phyloP scores from a whole-genome alignment of 1,284 basidiomycete genomes.

The Cryptococcus sp. region DNA sequence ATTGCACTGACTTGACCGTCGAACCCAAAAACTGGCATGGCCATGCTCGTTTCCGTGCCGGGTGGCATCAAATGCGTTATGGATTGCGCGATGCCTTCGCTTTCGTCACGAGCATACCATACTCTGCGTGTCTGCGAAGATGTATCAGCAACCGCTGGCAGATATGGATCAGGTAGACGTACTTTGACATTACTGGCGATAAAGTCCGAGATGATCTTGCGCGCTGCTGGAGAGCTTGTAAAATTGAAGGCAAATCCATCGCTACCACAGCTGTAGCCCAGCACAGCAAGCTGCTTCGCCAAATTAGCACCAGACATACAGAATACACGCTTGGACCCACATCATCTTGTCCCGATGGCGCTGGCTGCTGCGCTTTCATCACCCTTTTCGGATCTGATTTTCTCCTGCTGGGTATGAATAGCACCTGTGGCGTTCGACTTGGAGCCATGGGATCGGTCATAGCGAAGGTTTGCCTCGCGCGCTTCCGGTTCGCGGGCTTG shows the following conservation, averaged over 20 bases:
- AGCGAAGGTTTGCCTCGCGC: slow-evolving; percentile 29
- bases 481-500: slow-evolving; percentile 18
- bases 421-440: slow-evolving; percentile 37
- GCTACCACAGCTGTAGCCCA: slow-evolving; percentile 37
- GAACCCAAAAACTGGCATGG: slow-evolving; percentile 48
- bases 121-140: slow-evolving; percentile 29
- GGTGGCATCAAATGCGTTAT: slow-evolving; percentile 44
- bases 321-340: slow-evolving; percentile 13
- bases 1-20: slow-evolving; percentile 37
- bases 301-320: background rate
- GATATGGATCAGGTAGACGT: background rate
- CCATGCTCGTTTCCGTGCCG: slow-evolving; percentile 41
- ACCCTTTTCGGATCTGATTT: slow-evolving; percentile 10
- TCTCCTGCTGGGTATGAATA: slow-evolving; percentile 33
- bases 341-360: slow-evolving; percentile 8
- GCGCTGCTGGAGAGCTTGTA: slow-evolving; percentile 32
- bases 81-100: slow-evolving; percentile 36
- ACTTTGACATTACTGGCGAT: slow-evolving; percentile 45
- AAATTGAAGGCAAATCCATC: slow-evolving; percentile 45
- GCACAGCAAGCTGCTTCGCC: slow-evolving; percentile 31
- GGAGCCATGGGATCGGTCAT: slow-evolving; percentile 33
- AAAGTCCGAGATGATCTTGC: slow-evolving; percentile 46
- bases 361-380: slow-evolving; percentile 1
- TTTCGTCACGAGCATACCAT: slow-evolving; percentile 47
- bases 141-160: background rate